Evolutionary conservation across 140 eudicot genomes (phyloP).

Genomic region (Senecio squalidus): DNA sequence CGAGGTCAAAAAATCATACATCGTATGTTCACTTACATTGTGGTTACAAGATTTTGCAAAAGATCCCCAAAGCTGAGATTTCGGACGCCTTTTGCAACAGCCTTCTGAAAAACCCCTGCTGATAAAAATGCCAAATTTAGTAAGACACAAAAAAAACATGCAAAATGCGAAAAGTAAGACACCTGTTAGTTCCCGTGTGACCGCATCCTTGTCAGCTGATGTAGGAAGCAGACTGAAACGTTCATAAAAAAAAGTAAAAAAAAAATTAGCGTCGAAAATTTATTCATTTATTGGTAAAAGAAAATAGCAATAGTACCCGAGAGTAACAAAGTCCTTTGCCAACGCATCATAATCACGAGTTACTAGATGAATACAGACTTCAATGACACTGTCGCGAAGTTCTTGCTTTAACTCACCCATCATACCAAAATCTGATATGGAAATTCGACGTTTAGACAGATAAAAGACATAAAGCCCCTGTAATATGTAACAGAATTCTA

Average conservation of each 20-base stretch:
- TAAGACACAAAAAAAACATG: constrained; percentile 17
- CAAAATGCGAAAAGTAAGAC: constrained; percentile 5
- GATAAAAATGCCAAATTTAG: constrained; percentile 22
- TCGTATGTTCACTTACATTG: constrained; percentile 60
- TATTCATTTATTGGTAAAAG: no score
- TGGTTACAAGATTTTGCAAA: constrained; percentile 71
- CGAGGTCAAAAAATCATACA: background rate
- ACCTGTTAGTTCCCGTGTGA: constrained; percentile 95
- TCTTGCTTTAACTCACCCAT: constrained; percentile 98
- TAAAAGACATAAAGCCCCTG: background rate
- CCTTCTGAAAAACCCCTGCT: constrained; percentile 80
- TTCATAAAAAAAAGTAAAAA: constrained; percentile 9
- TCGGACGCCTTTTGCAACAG: constrained; percentile 77
- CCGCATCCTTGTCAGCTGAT: constrained; percentile 83
- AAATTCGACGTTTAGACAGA: no score
- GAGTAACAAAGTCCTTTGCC: constrained; percentile 89
- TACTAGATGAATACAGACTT: constrained; percentile 93
- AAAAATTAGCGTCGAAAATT: background rate
- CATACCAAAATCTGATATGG: constrained; percentile 85
- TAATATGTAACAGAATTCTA: no score
- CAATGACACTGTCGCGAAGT: constrained; percentile 93
- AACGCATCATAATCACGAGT: constrained; percentile 91
- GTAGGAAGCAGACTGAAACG: constrained; percentile 83
- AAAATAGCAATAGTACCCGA: constrained; percentile 56
- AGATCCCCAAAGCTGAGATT: constrained; percentile 98